phyloP scores from a whole-genome alignment of 2,329 filamentous ascomycete species.

The Monascus ruber region DNA sequence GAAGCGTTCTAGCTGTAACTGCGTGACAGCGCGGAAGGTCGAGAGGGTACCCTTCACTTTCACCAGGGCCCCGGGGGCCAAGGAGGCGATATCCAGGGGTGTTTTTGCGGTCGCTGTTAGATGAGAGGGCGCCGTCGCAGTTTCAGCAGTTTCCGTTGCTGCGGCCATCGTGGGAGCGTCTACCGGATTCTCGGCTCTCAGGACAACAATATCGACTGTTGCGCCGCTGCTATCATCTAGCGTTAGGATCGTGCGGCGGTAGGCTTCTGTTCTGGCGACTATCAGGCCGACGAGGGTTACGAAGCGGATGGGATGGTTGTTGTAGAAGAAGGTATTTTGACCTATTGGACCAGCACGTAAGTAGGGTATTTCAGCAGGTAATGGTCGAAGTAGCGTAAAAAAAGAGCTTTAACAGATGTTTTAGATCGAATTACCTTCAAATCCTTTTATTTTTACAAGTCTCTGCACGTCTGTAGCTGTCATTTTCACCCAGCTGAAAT shows the following conservation, averaged over 20 bases:
- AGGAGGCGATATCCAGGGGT: slow-evolving; percentile 33
- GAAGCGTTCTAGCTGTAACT: slow-evolving; percentile 45
- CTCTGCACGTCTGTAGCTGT: slow-evolving; percentile 44
- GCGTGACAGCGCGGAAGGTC: slow-evolving; percentile 39
- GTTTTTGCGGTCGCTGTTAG: slow-evolving; percentile 20
- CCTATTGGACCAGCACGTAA: slow-evolving; percentile 21
- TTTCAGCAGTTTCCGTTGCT: slow-evolving; percentile 9
- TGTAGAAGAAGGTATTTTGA: slow-evolving; percentile 51
- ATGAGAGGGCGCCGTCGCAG: slow-evolving; percentile 5
- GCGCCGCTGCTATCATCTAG: slow-evolving; percentile 52
- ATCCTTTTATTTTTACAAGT: slow-evolving; percentile 37
- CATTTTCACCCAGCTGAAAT: slow-evolving; percentile 52
- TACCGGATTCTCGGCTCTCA: slow-evolving; percentile 13
- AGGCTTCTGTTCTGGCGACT: slow-evolving; percentile 48
- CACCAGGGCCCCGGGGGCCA: slow-evolving; percentile 40
- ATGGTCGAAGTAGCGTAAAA: background rate
- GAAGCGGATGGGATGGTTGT: slow-evolving; percentile 68
- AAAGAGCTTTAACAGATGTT: too few relatives aligned
- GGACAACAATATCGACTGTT: slow-evolving; percentile 44
- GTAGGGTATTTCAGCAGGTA: slow-evolving; percentile 1
- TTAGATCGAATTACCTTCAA: slow-evolving; percentile 35
- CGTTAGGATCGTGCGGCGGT: slow-evolving; percentile 41
- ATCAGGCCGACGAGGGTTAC: slow-evolving; percentile 60
- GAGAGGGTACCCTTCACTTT: slow-evolving; percentile 48
- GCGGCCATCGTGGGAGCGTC: background rate